phyloP scores from a whole-genome alignment of 441 rosid species.

The Populus hybrid region DNA sequence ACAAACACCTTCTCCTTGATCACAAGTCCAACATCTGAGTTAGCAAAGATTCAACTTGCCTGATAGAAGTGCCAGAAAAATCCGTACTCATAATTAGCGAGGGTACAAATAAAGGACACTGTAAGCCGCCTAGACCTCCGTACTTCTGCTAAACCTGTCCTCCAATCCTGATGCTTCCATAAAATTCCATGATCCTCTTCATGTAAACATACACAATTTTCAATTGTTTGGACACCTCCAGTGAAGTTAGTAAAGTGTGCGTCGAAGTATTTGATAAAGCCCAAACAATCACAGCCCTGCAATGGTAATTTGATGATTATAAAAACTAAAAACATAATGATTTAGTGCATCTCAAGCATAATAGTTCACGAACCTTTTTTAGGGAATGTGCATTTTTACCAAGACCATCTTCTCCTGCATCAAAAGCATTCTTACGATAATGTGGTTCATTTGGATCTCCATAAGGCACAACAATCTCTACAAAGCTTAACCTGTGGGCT shows the following conservation, averaged over 20 bases:
- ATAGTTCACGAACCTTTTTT: slow-evolving; percentile 53
- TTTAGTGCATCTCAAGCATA: slow-evolving; percentile 12
- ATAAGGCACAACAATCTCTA: slow-evolving; percentile 93
- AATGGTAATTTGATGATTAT: slow-evolving; percentile 10
- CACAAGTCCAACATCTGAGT: not conserved
- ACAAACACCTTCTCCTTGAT: not conserved
- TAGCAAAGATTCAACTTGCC: slow-evolving; percentile 36
- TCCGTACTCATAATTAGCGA: slow-evolving; percentile 90
- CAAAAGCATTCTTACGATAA: slow-evolving; percentile 86
- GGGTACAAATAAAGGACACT: slow-evolving; percentile 74
- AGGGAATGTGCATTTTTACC: slow-evolving; percentile 94
- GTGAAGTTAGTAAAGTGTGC: too few species aligned
- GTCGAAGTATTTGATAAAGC: too few species aligned
- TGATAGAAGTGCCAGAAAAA: slow-evolving; percentile 95
- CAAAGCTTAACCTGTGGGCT: slow-evolving; percentile 86
- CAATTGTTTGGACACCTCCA: too few species aligned
- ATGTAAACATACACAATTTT: too few species aligned
- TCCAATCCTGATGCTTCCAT: too few species aligned
- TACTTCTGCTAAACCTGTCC: too few species aligned
- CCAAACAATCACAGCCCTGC: too few species aligned
- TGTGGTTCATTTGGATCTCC: slow-evolving; percentile 97
- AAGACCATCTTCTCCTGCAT: slow-evolving; percentile 97
- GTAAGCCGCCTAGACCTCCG: slow-evolving; percentile 83
- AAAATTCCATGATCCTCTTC: too few species aligned
- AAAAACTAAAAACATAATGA: not conserved